These are phyloP conservation scores for Pythium rishiriense DNA, from an alignment of 352 stramenopile species.

Conservation along the genomic window DNA sequence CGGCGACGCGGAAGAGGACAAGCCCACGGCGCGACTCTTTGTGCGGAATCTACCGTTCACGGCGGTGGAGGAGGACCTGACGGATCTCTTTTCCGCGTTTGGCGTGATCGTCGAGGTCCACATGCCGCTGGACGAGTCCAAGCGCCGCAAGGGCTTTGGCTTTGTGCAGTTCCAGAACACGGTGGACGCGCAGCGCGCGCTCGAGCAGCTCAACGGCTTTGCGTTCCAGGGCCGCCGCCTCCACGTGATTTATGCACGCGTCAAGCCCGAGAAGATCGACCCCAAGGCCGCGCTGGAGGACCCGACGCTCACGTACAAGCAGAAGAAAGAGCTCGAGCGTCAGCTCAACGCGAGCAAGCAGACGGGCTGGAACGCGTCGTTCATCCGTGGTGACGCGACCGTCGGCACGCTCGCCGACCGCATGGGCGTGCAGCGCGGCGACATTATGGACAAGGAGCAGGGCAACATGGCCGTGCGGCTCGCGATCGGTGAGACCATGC, in stretches of 20 bases:
- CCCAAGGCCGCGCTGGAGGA: slow-evolving; percentile 57
- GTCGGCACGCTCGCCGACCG: slow-evolving; percentile 77
- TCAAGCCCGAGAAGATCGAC: slow-evolving; percentile 64
- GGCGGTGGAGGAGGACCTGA: slow-evolving; percentile 96
- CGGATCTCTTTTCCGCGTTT: slow-evolving; percentile 88
- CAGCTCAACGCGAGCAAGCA: slow-evolving; percentile 78
- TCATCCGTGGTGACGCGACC: slow-evolving; percentile 72
- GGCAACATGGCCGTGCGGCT: slow-evolving; percentile 98
- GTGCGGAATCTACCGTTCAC: slow-evolving; percentile 97
- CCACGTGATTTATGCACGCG: slow-evolving; percentile 91
- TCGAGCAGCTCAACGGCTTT: slow-evolving; percentile 90
- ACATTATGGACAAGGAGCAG: slow-evolving; percentile 94
- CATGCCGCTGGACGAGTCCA: slow-evolving; percentile 95
- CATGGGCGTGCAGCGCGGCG: slow-evolving; percentile 92
- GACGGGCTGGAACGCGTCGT: slow-evolving; percentile 96
- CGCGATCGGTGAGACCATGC: slow-evolving; percentile 96
- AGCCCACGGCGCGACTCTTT: slow-evolving; percentile 91
- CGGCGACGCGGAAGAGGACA: slow-evolving; percentile 31
- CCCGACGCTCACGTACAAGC: slow-evolving; percentile 84
- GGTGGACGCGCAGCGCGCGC: slow-evolving; percentile 86
- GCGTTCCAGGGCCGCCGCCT: slow-evolving; percentile 97
- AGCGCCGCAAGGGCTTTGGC: slow-evolving; percentile 96
- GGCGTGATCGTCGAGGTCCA: slow-evolving; percentile 92
- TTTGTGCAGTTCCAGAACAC: slow-evolving; percentile 96
- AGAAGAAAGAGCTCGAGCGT: slow-evolving; percentile 90